Percentiles rank a stretch among this genome's conserved stretches.
These are phyloP conservation scores for Blastobotrys arbuscula DNA, from an alignment of 1,139 yeast genomes.

Conservation along the genomic window DNA sequence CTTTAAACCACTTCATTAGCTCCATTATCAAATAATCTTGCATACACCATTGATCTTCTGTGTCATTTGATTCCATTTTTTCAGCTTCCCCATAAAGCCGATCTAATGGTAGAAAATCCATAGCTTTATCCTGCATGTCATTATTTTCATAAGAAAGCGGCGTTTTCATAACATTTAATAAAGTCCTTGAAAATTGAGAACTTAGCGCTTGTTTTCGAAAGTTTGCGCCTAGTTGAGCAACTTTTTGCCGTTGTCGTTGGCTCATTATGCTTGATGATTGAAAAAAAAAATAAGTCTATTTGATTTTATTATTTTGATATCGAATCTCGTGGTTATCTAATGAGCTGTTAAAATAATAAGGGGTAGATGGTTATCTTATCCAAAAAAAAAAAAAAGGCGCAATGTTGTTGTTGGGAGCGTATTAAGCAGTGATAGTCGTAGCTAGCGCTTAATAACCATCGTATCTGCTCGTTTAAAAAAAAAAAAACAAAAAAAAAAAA, in stretches of 20 bases:
- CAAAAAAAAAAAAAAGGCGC: no score
- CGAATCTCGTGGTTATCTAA: no score
- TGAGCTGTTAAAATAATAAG: no score
- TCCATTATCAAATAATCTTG: conserved; percentile 69
- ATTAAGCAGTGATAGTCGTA: no score
- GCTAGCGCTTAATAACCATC: no score
- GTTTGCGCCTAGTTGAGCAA: neutral
- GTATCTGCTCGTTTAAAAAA: no score
- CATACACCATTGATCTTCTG: conserved; percentile 39
- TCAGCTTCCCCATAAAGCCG: conserved; percentile 36
- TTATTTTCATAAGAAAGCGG: conserved; percentile 37
- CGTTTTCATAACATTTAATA: conserved; percentile 12
- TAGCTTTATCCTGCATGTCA: conserved; percentile 35
- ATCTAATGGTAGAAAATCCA: conserved; percentile 38
- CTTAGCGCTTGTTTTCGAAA: neutral
- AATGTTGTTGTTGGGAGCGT: no score
- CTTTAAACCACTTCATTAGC: conserved; percentile 66
- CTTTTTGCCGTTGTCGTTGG: neutral
- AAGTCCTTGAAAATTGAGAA: neutral
- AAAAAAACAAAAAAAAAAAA: no score
- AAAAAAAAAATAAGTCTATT: no score
- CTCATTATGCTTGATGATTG: no score
- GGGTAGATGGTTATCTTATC: no score
- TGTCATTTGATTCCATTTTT: conserved; percentile 34
- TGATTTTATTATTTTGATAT: no score